These are phyloP conservation scores for Rubus idaeus DNA, from an alignment of 306 rosid genomes.

Conservation along the genomic window DNA sequence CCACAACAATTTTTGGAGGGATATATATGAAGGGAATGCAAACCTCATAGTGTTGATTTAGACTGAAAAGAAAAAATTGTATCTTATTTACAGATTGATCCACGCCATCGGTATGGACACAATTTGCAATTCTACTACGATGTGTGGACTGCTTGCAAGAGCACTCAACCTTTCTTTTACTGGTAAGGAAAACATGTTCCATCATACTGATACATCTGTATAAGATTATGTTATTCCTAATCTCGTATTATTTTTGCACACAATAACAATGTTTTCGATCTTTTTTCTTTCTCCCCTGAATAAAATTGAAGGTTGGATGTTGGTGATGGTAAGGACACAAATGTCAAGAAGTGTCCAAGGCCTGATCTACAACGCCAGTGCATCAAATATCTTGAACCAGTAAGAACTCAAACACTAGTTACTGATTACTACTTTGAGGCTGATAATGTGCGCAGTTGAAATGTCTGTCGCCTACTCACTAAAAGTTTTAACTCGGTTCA, in stretches of 20 bases:
- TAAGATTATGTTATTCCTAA: not conserved
- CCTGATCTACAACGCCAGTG: constrained; percentile 36
- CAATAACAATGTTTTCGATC: not conserved
- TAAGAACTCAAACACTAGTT: constrained; percentile 19
- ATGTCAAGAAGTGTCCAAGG: constrained; percentile 39
- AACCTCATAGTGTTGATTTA: not conserved
- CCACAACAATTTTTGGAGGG: not conserved
- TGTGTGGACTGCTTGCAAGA: constrained; percentile 38
- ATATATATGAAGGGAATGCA: not conserved
- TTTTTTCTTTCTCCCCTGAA: not conserved
- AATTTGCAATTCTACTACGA: constrained; percentile 50
- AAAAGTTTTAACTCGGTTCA: not conserved
- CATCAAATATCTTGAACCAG: constrained; percentile 53
- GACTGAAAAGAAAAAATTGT: not conserved
- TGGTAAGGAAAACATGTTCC: constrained; percentile 33
- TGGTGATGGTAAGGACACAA: constrained; percentile 48
- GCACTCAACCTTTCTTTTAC: constrained; percentile 55
- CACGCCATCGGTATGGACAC: constrained; percentile 54
- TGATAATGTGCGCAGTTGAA: not conserved
- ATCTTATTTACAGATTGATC: constrained; percentile 40
- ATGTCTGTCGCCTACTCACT: not conserved
- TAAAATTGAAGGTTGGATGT: constrained; percentile 47
- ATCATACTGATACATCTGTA: not conserved
- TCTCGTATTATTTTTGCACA: not conserved
- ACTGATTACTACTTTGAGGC: not conserved